phyloP scores from a whole-genome alignment of 2,329 filamentous ascomycete species.

The Fusarium sp. region DNA sequence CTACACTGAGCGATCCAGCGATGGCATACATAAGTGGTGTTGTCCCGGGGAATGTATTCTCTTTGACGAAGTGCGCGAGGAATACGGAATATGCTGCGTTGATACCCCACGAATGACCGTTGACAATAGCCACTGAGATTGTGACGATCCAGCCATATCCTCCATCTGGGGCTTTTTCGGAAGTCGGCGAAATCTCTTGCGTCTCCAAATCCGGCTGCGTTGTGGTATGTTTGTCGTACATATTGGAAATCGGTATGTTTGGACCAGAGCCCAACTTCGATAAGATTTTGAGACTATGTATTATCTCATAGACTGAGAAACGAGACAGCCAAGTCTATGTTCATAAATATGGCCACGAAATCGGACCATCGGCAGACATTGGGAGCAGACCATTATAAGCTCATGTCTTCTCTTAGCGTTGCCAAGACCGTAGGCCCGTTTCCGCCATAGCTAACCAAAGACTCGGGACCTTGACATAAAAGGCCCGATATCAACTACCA shows the following conservation, averaged over 20 bases:
- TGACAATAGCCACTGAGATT: conserved; percentile 45
- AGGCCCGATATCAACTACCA: neutral
- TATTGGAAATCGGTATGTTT: neutral
- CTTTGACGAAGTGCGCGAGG: conserved; percentile 63
- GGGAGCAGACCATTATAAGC: neutral
- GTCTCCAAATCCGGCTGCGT: neutral
- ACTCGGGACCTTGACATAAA: neutral
- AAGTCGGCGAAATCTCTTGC: neutral
- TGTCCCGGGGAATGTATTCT: conserved; percentile 59
- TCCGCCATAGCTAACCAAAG: neutral
- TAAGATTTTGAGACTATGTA: neutral
- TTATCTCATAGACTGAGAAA: neutral
- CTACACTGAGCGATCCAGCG: conserved; percentile 66
- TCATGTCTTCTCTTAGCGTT: neutral
- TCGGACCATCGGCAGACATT: neutral
- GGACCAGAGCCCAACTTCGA: neutral
- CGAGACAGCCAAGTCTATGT: neutral
- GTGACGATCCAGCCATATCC: conserved; percentile 59
- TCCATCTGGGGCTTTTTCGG: conserved; percentile 49
- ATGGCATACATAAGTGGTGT: conserved; percentile 66
- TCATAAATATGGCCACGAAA: neutral
- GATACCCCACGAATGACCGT: conserved; percentile 54
- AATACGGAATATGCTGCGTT: conserved; percentile 62
- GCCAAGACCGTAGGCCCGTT: neutral
- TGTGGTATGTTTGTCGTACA: neutral